Conservation (phyloP, 805 yeast species). For the Middelhovenomyces tepae region DNA sequence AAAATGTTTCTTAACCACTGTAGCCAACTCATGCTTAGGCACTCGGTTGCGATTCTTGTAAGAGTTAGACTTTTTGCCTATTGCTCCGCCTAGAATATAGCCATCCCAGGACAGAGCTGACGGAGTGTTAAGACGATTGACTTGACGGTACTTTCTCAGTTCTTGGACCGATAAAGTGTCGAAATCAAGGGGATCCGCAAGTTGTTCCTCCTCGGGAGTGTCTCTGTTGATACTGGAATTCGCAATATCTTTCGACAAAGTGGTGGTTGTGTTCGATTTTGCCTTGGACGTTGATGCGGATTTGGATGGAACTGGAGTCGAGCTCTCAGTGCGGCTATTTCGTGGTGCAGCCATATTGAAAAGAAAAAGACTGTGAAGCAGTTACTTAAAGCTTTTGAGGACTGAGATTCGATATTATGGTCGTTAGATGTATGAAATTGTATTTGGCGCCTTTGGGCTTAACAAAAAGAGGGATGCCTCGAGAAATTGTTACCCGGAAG, state of each 20-base stretch:
- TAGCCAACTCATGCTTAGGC: constrained; percentile 51
- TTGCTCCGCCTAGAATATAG: constrained; percentile 49
- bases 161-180: constrained; percentile 49
- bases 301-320: too few relatives aligned
- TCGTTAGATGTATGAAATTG: too few relatives aligned
- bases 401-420: too few relatives aligned
- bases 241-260: constrained; percentile 6
- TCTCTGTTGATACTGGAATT: too few relatives aligned
- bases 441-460: too few relatives aligned
- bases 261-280: constrained; percentile 16
- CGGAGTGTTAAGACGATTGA: constrained; percentile 46
- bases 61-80: constrained; percentile 61
- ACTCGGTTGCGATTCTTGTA: constrained; percentile 36
- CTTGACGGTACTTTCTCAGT: constrained; percentile 60
- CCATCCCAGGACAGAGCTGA: constrained; percentile 62
- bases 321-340: too few relatives aligned
- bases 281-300: constrained; percentile 17
- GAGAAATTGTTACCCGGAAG: too few relatives aligned
- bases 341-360: too few relatives aligned
- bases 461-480: too few relatives aligned
- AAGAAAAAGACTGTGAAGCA: too few relatives aligned
- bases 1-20: constrained; percentile 61
- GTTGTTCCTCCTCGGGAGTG: too few relatives aligned
- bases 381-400: too few relatives aligned
- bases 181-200: constrained; percentile 45